Evolutionary conservation across 805 yeast genomes (phyloP).

Genomic region (Candida jianshihensis): DNA sequence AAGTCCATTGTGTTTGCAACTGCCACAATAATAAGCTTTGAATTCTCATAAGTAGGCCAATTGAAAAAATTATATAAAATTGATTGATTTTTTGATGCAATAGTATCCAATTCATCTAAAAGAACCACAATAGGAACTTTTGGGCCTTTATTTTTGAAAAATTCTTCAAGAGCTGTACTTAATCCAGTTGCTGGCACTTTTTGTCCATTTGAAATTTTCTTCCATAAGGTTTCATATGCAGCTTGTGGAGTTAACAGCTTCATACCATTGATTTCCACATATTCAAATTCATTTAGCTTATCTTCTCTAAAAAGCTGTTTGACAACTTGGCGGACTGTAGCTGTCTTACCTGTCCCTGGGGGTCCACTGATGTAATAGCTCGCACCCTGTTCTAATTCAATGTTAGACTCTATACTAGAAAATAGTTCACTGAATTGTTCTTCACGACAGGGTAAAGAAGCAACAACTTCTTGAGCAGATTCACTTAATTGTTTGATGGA

Average conservation of each 20-base stretch:
- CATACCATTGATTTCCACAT: conserved; percentile 85
- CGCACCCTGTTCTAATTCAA: conserved; percentile 65
- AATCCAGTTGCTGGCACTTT: conserved; percentile 53
- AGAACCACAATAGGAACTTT: conserved; percentile 51
- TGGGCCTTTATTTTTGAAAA: conserved; percentile 38
- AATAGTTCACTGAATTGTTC: conserved; percentile 70
- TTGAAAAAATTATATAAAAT: conserved; percentile 95
- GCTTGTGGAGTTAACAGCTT: conserved; percentile 72
- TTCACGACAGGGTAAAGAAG: conserved; percentile 78
- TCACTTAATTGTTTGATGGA: conserved; percentile 17
- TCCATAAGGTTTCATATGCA: conserved; percentile 82
- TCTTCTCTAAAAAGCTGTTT: conserved; percentile 47
- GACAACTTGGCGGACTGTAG: conserved; percentile 83
- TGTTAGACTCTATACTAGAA: conserved; percentile 61
- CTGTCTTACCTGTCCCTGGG: conserved; percentile 97
- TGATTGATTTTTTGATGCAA: conserved; percentile 73
- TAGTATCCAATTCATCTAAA: conserved; percentile 90
- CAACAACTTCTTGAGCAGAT: conserved; percentile 29
- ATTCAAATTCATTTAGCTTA: conserved; percentile 49
- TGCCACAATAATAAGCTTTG: conserved; percentile 81
- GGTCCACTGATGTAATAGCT: conserved; percentile 92
- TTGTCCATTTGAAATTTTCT: conserved; percentile 50
- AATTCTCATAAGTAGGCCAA: conserved; percentile 85
- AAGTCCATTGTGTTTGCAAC: conserved; percentile 97
- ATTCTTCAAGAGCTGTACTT: conserved; percentile 49